Percentiles rank a stretch among this genome's conserved stretches.
Conservation (phyloP, 495 filamentous ascomycete species). For the Talaromyces nanjingensis region DNA sequence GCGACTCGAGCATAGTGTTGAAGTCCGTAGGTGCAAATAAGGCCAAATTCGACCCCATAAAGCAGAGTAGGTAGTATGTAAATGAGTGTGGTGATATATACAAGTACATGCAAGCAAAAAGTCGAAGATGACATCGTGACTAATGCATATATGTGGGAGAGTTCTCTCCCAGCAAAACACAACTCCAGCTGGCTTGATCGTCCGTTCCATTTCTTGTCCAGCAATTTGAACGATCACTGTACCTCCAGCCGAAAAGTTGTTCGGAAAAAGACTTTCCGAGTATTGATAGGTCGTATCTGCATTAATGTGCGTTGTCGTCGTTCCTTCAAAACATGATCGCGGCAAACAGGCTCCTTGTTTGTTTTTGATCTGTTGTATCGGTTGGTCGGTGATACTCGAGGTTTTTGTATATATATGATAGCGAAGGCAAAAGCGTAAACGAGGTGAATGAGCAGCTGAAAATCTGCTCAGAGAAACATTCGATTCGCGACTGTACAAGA, state of each 20-base stretch:
- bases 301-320: background rate
- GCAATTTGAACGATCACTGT: background rate
- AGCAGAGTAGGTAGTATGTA: background rate
- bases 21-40: background rate
- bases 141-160: background rate
- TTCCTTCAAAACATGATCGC: background rate
- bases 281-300: background rate
- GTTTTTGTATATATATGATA: background rate
- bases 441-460: background rate
- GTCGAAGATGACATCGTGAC: background rate
- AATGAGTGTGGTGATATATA: background rate
- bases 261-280: background rate
- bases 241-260: background rate
- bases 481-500: background rate
- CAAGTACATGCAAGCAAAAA: background rate
- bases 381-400: background rate
- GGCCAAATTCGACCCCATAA: background rate
- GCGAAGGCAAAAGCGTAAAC: background rate
- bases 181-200: background rate
- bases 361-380: background rate
- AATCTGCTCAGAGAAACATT: background rate
- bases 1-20: background rate
- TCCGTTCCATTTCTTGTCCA: background rate
- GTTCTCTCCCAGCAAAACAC: background rate
- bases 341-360: background rate